phyloP scores from a whole-genome alignment of 257 asterid genomes.

The Fraxinus cuspidata region DNA sequence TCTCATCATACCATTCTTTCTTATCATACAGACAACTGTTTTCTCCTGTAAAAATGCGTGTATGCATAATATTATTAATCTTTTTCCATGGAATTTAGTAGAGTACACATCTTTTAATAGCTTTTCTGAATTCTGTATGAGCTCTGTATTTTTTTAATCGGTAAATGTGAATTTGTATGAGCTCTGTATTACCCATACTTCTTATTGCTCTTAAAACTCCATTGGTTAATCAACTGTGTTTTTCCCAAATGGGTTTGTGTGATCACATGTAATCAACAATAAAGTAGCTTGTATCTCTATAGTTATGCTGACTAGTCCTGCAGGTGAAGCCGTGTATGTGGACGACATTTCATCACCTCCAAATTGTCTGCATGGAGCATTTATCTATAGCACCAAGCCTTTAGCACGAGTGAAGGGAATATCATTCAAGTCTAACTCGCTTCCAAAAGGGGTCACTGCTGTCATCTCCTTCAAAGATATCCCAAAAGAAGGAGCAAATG shows the following conservation, averaged over 20 bases:
- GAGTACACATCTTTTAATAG: not conserved
- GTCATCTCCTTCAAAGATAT: slow-evolving; percentile 62
- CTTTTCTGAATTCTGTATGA: not conserved
- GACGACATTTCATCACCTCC: slow-evolving; percentile 82
- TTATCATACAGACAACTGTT: not conserved
- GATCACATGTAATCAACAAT: not conserved
- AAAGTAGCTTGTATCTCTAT: not conserved
- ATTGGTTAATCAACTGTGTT: too few relatives aligned
- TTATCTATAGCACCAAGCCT: slow-evolving; percentile 63
- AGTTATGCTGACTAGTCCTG: slow-evolving; percentile 11
- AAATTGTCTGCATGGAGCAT: slow-evolving; percentile 63
- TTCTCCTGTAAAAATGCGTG: not conserved
- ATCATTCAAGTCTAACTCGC: slow-evolving; percentile 33
- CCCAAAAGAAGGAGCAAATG: slow-evolving; percentile 58
- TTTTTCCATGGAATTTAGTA: not conserved
- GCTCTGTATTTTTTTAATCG: too few relatives aligned
- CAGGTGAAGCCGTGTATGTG: slow-evolving; percentile 79
- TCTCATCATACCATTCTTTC: not conserved
- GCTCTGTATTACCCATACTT: too few relatives aligned
- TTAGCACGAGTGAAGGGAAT: slow-evolving; percentile 54
- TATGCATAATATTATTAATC: not conserved
- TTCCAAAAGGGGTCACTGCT: slow-evolving; percentile 37
- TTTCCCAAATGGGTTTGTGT: too few relatives aligned
- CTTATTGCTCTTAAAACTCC: too few relatives aligned
- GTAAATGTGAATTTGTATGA: too few relatives aligned